phyloP scores from a whole-genome alignment of 345 rosid genomes.

The Hevea brasiliensis region DNA sequence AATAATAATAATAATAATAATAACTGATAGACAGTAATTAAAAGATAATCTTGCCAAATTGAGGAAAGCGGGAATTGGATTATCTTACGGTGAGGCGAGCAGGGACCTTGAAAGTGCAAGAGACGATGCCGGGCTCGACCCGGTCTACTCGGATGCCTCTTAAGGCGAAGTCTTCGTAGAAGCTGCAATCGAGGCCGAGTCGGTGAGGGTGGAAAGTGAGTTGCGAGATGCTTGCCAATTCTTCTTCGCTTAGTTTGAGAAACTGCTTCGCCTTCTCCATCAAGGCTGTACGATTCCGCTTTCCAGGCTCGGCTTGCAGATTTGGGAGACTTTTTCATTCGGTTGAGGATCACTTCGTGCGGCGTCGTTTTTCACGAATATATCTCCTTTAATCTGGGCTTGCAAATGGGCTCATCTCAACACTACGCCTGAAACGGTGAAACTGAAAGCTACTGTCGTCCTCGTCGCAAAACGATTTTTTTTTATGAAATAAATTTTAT shows the following conservation, averaged over 20 bases:
- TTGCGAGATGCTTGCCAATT: constrained; percentile 42
- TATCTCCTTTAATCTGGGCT: too few relatives aligned
- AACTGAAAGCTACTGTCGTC: too few relatives aligned
- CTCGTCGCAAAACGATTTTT: too few relatives aligned
- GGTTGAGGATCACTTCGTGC: too few relatives aligned
- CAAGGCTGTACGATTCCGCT: background rate
- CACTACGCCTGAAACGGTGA: too few relatives aligned
- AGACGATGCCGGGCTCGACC: constrained; percentile 63
- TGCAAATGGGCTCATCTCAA: too few relatives aligned
- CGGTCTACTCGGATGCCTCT: constrained; percentile 79
- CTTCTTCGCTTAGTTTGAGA: constrained; percentile 49
- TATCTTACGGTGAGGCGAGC: constrained; percentile 72
- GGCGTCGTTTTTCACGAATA: too few relatives aligned
- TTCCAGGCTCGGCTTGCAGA: background rate
- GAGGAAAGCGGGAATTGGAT: constrained; percentile 7
- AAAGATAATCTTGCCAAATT: background rate
- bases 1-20: background rate
- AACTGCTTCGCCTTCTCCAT: constrained; percentile 63
- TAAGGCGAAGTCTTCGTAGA: constrained; percentile 60
- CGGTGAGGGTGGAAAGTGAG: constrained; percentile 48
- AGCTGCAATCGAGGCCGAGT: constrained; percentile 39
- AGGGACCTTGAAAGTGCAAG: constrained; percentile 80
- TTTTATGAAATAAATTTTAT: too few relatives aligned
- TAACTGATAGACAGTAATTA: background rate
- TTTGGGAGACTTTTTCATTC: background rate